A percentile compares a stretch with the other conserved stretches of the same genome.
Evolutionary conservation across 345 rosid genomes (phyloP).

Genomic region (rapeseed (Brassica napus)): DNA sequence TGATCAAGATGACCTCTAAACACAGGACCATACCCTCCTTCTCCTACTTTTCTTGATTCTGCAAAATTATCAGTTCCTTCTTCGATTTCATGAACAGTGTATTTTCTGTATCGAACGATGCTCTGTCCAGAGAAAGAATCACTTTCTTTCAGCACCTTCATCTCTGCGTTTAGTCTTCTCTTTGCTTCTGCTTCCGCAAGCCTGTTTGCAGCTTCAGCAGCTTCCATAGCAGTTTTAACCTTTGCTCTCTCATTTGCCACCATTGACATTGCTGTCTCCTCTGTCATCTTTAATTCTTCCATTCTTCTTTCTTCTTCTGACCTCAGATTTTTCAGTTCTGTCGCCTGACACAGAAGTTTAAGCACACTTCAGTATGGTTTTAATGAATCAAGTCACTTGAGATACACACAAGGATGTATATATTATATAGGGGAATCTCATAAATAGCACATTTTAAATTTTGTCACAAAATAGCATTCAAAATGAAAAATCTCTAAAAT

Average conservation of each 20-base stretch:
- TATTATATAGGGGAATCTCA: neutral
- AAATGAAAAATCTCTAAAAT: neutral
- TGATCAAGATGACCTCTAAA: neutral
- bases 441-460: neutral
- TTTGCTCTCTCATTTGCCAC: neutral
- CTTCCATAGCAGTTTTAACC: neutral
- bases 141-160: neutral
- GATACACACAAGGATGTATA: neutral
- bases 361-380: neutral
- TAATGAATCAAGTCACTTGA: neutral
- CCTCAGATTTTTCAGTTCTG: neutral
- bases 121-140: neutral
- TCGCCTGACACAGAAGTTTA: neutral
- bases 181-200: neutral
- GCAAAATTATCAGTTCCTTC: neutral
- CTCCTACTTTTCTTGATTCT: neutral
- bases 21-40: neutral
- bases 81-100: neutral
- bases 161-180: conserved; percentile 3
- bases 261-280: neutral
- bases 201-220: neutral
- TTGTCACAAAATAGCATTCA: neutral
- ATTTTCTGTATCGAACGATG: neutral
- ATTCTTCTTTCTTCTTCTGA: neutral
- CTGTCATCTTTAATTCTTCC: neutral